Conservation (phyloP, 306 rosid species). For the Rosa multiflora region DNA sequence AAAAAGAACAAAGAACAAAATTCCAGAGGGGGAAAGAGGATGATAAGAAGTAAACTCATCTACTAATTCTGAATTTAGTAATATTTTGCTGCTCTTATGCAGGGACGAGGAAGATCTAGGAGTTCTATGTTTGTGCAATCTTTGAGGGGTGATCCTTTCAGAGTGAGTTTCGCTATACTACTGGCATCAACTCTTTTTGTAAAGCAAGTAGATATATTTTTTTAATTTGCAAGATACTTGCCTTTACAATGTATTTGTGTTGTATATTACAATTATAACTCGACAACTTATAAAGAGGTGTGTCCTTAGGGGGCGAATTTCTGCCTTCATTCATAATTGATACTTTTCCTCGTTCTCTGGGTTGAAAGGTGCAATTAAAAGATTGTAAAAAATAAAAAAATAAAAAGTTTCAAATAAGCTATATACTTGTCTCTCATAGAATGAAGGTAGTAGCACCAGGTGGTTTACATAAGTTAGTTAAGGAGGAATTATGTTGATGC, state of each 20-base stretch:
- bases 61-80: conserved; percentile 14
- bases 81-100: conserved; percentile 29
- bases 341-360: no score
- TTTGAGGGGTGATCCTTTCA: conserved; percentile 89
- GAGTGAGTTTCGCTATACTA: conserved; percentile 51
- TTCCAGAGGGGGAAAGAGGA: background rate
- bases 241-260: background rate
- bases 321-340: no score
- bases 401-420: no score
- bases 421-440: no score
- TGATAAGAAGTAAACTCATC: background rate
- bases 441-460: no score
- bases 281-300: background rate
- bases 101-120: conserved; percentile 63
- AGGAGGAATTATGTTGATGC: no score
- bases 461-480: no score
- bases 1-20: background rate
- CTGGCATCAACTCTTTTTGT: background rate
- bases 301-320: no score
- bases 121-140: conserved; percentile 84
- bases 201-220: background rate
- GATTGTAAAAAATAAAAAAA: no score
- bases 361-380: no score
- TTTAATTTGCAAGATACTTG: background rate
- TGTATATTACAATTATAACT: background rate